phyloP scores from a whole-genome alignment of 176 grass and related monocot genomes.

The Thinopyrum elongatum region DNA sequence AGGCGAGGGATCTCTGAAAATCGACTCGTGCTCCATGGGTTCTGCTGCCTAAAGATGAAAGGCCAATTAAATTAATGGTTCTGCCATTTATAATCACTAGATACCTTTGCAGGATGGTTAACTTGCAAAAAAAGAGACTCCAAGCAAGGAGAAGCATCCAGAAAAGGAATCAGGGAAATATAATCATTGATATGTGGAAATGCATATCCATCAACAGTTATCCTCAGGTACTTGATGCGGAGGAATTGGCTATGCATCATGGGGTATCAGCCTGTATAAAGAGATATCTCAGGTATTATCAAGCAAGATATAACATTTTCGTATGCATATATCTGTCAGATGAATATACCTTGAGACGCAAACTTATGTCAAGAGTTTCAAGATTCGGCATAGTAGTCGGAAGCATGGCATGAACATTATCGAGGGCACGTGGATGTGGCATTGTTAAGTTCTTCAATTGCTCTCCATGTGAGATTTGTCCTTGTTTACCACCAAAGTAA shows the following conservation, averaged over 20 bases:
- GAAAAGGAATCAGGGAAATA: background rate
- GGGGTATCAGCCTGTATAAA: background rate
- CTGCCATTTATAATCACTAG: background rate
- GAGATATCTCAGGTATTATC: background rate
- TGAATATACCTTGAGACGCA: background rate
- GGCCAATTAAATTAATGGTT: background rate
- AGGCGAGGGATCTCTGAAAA: background rate
- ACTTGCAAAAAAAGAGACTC: background rate
- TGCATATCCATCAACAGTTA: background rate
- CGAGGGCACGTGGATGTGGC: background rate
- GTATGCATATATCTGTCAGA: background rate
- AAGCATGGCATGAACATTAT: background rate
- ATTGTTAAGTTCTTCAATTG: background rate
- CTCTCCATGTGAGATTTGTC: background rate
- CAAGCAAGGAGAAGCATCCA: background rate
- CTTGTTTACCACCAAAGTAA: background rate
- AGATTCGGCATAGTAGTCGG: background rate
- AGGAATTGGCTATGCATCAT: background rate
- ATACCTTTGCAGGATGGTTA: background rate
- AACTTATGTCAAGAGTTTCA: background rate
- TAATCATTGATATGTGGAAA: background rate
- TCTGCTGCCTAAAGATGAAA: background rate
- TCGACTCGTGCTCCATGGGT: background rate
- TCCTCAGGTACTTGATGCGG: background rate
- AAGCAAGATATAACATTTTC: background rate